These are phyloP conservation scores for Croton setiger DNA, from an alignment of 441 rosid species.

Conservation along the genomic window DNA sequence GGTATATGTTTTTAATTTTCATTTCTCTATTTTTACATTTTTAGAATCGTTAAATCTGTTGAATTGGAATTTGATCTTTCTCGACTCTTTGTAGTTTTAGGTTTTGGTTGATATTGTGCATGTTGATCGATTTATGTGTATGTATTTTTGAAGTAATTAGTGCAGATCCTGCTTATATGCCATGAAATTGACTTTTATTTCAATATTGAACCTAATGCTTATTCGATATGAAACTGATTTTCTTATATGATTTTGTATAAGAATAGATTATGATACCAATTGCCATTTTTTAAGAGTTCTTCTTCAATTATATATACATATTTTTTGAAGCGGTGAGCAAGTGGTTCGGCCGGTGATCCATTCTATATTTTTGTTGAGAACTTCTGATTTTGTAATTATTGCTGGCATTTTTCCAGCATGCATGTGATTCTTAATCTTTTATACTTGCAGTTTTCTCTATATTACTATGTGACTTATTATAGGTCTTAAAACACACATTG, in stretches of 20 bases:
- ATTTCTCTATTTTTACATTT: constrained; percentile 7
- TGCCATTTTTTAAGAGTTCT: too few relatives aligned
- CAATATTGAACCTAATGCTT: neutral
- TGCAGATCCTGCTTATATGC: neutral
- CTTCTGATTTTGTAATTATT: neutral
- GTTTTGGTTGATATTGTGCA: neutral
- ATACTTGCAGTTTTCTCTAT: neutral
- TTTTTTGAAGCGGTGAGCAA: too few relatives aligned
- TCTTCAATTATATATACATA: too few relatives aligned
- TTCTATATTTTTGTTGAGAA: neutral
- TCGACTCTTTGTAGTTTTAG: neutral
- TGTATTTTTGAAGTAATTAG: neutral
- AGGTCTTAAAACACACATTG: too few relatives aligned
- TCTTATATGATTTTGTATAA: too few relatives aligned
- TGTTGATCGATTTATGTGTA: neutral
- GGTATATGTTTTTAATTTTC: constrained; percentile 13
- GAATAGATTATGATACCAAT: too few relatives aligned
- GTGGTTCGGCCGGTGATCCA: neutral
- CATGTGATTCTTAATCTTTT: too few relatives aligned
- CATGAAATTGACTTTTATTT: neutral
- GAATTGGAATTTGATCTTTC: neutral
- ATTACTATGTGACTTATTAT: neutral
- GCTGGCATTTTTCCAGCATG: too few relatives aligned
- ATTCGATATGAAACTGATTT: neutral
- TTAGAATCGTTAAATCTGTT: neutral